Evolutionary conservation across 1,139 yeast species (phyloP), one percentile per base, ranked within the genome.

Genomic region (Casaregolazyma suthepensis): DNA sequence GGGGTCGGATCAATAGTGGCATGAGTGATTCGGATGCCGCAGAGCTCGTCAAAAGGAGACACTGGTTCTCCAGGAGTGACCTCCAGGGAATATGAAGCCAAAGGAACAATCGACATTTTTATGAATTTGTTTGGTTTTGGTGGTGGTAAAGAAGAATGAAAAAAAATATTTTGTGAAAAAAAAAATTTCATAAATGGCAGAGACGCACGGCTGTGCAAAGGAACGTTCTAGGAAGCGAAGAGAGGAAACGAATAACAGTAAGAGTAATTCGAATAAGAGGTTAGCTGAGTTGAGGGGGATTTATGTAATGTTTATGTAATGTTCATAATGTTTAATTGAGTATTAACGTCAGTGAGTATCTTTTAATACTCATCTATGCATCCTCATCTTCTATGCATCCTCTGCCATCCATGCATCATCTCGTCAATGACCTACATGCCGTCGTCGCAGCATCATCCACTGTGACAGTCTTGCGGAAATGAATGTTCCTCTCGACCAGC

Each of bases 1-100:
- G 87, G 89, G 57, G 82, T 80, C 59, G 96, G 96, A 73, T 93
- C 97, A 66, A 93, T 79, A 56, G 99, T 96, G 62, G 97, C 99
- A 80, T 93, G 81, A 55, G 98, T 91, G 67, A 93, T 72, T 73
- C 96, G 87, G 61, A 87, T 20, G 23, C 46, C 46, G 43, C 26
- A 43, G 20, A 29, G 43, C 35, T 48, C 51, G 18, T 48, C 51
- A 17, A 48, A 48, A 20, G 46, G 51, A n/a, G 51, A 42, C 26
- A 43, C 42, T 15, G 51, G 46, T 23, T 43, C 50, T 68, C 86
- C 93, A 66, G 99, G 98, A 71, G 80, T 77, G 60, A 91, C 80
- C 62, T 87, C 89, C 73, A 89, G 78, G 75, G 85, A 85, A 75
- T 83, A 90, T 29, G 96, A 83, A 61, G 96, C 85, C 71, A 90